These are phyloP conservation scores for Talaromyces sp. DNA, from an alignment of 2,329 filamentous ascomycete species.

Conservation along the genomic window DNA sequence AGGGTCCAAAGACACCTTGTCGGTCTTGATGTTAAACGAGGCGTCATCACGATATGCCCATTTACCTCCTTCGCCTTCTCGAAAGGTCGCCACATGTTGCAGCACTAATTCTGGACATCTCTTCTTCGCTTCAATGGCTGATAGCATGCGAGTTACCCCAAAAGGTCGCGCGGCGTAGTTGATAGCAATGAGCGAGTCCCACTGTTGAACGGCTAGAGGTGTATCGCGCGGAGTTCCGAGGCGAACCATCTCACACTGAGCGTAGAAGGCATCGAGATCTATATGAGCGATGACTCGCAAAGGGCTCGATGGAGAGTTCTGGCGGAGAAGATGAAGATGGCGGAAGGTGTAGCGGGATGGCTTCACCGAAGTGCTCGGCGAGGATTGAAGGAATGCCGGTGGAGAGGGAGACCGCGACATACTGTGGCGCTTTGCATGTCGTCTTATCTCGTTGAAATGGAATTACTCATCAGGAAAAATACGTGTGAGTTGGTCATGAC, in stretches of 20 bases:
- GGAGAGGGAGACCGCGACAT: constrained; percentile 73
- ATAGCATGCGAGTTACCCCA: constrained; percentile 76
- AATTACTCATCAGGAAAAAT: not conserved
- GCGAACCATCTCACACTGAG: constrained; percentile 91
- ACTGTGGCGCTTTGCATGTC: not conserved
- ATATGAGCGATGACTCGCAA: constrained; percentile 86
- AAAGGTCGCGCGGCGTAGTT: constrained; percentile 87
- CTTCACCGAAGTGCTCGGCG: constrained; percentile 31
- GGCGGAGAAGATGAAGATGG: constrained; percentile 71
- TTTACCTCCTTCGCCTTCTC: constrained; percentile 75
- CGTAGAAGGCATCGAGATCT: constrained; percentile 96
- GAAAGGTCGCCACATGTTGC: constrained; percentile 94
- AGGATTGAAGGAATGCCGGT: constrained; percentile 54
- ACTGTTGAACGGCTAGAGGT: constrained; percentile 92
- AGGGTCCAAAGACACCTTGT: constrained; percentile 92
- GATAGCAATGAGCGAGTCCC: constrained; percentile 90
- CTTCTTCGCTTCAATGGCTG: constrained; percentile 76
- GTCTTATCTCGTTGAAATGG: not conserved
- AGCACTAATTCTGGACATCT: constrained; percentile 78
- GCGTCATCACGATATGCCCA: constrained; percentile 90
- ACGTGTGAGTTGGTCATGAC: not conserved
- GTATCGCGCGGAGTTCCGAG: constrained; percentile 69
- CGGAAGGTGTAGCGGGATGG: constrained; percentile 78
- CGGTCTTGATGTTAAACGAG: constrained; percentile 71
- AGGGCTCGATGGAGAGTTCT: constrained; percentile 68